Percentiles rank a stretch among this genome's conserved stretches.
These are phyloP conservation scores for carrot (Daucus carota) DNA, from an alignment of 129 eudicot species.

Conservation along the genomic window DNA sequence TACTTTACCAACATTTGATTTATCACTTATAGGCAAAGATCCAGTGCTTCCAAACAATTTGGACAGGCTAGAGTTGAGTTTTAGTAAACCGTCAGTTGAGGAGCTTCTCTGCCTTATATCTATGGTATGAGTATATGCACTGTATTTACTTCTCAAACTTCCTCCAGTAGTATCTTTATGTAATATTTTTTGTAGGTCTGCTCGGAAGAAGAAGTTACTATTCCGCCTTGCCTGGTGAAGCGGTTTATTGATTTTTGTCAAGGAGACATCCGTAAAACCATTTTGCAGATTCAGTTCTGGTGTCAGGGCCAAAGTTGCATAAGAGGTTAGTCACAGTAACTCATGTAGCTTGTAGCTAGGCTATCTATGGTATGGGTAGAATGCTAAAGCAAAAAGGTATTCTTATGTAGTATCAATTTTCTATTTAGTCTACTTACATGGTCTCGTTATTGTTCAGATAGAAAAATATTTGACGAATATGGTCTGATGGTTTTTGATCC, in stretches of 20 bases:
- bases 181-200: constrained; percentile 54
- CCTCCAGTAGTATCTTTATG: constrained; percentile 6
- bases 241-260: constrained; percentile 52
- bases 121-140: constrained; percentile 35
- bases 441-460: constrained; percentile 31
- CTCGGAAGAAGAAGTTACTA: constrained; percentile 48
- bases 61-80: constrained; percentile 62
- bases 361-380: neutral
- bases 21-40: constrained; percentile 37
- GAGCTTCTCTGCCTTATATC: constrained; percentile 59
- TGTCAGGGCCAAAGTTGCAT: constrained; percentile 61
- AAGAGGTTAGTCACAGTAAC: constrained; percentile 35
- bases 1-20: neutral
- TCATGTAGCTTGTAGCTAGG: neutral
- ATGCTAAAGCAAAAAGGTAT: neutral
- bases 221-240: constrained; percentile 45
- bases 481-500: constrained; percentile 58
- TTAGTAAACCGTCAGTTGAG: constrained; percentile 51
- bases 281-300: constrained; percentile 93
- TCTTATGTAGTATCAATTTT: neutral
- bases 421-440: neutral
- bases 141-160: constrained; percentile 7
- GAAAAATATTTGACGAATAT: constrained; percentile 20
- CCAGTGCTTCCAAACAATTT: constrained; percentile 73
- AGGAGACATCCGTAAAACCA: constrained; percentile 87